Base-by-base conservation (phyloP, 805 yeast genomes). In the Phaffomyces antillensis region DNA sequence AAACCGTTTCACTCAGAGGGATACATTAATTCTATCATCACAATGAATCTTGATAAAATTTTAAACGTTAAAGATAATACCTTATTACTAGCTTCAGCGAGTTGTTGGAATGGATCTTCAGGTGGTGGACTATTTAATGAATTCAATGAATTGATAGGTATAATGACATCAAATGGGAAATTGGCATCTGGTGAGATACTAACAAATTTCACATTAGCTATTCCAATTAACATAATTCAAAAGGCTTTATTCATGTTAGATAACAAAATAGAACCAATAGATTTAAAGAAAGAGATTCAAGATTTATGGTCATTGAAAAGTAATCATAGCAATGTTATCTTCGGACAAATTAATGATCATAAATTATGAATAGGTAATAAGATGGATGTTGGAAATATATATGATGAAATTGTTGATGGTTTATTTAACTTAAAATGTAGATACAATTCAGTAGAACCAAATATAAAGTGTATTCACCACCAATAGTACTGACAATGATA, bases 51-150 rank as follows among this genome's bases (percentile, higher is more conserved):
- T 11, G 56, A 51, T n/a, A 39, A 43, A 10, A 8, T 38, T 15
- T 42, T 41, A 1, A 16, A 15, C 5, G 15, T 30, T 16, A n/a
- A 25, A 26, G 47, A 48, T 8, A 37, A 26, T 13, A 44, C 60
- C 0, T 42, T 59, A 47, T 17, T 59, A n/a, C 39, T 59, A 3
- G 57, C 48, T 3, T 53, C 60, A 13, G 60, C 62, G 6, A 52
- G 55, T 16, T 59, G 63, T 36, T 59, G 63, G 63, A 59, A 58
- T 40, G 63, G 63, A 3, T 56, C 61, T 15, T 54, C 59, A 12
- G 63, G 63, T 7, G 63, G 63, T 6, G 62, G 63, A 1, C 20
- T 58, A n/a, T 58, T 59, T 40, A 58, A 52, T 37, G 40, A 39
- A 7, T 38, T 33, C 1, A 47, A 56, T 40, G 60, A 59, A 41